Evolutionary conservation across 371 early-diverging fungal genomes (phyloP), one percentile per base, ranked within the genome.

Genomic region (Chytridium lagenaria): DNA sequence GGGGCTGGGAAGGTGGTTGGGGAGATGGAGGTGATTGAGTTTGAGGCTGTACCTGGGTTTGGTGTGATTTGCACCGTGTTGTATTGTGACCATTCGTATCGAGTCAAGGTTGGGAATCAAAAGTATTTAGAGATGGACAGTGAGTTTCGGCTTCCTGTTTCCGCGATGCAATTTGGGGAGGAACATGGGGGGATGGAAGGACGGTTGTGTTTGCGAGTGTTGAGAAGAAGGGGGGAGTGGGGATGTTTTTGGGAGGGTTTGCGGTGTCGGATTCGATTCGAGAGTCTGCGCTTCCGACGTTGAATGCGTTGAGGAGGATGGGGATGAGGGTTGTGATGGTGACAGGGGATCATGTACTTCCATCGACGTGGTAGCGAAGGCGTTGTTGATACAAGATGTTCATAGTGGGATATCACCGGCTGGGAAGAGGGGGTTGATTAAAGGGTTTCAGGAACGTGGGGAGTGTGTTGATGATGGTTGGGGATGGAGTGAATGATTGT

Each of bases 401-500:
- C 91, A 96, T 77, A 97, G 97, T 1, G 95, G 94, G n/a, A 89
- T 95, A 2, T 91, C 94, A 12, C 98, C 98, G 0, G 86, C 86
- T 2, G 98, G 96, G 65, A 98, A 98, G 83, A 90, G 91, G 2
- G 77, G 85, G 2, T 84, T 98, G 44, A 87, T 98, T 0, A 83
- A 84, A 28, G 44, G 67, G 31, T 72, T 85, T 77, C 86, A 85
- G 68, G 16, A 57, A 10, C 75, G 65, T 74, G 88, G 65, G 63
- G 70, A 76, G 57, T 79, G 82, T 1, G 95, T 98, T 10, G 97
- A 95, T 19, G n/a, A 95, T 98, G 95, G 91, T 96, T 10, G 99
- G 99, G 19, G 99, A 99, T 81, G 99, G 99, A 40, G 94, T 98
- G 78, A 99, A 99, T 74, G 99, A 99, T 77, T 95, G 96, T 10